Percentiles rank a stretch among this genome's conserved stretches.
These are phyloP conservation scores for Termitomyces heimii DNA, from an alignment of 768 basidiomycete species.

Conservation along the genomic window DNA sequence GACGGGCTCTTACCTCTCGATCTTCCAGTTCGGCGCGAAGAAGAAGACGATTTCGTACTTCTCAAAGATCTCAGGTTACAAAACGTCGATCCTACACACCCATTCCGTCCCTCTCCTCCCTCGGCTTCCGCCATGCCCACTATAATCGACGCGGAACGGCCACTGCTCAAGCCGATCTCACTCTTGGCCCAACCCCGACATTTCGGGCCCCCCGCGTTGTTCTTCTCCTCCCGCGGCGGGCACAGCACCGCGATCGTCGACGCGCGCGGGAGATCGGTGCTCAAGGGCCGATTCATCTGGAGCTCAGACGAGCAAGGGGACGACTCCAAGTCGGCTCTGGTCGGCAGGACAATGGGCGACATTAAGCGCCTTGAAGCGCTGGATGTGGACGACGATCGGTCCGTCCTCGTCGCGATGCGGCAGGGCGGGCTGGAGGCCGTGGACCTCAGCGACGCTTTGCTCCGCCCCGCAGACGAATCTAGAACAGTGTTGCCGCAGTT, in stretches of 20 bases:
- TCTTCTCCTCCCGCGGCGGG: slow-evolving; percentile 85
- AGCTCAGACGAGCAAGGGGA: slow-evolving; percentile 57
- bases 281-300: slow-evolving; percentile 79
- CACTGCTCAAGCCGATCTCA: slow-evolving; percentile 68
- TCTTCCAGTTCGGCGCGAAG: slow-evolving; percentile 74
- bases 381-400: slow-evolving; percentile 66
- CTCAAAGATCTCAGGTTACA: slow-evolving; percentile 74
- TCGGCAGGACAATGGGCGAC: slow-evolving; percentile 68
- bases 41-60: slow-evolving; percentile 60
- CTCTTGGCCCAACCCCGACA: slow-evolving; percentile 72
- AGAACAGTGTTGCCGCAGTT: slow-evolving; percentile 70
- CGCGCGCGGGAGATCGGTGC: slow-evolving; percentile 76
- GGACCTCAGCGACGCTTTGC: slow-evolving; percentile 71
- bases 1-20: slow-evolving; percentile 79
- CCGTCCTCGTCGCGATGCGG: slow-evolving; percentile 80
- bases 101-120: slow-evolving; percentile 53
- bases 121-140: slow-evolving; percentile 18
- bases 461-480: slow-evolving; percentile 77
- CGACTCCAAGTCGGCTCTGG: slow-evolving; percentile 24
- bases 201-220: slow-evolving; percentile 83
- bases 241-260: slow-evolving; percentile 88
- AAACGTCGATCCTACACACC: slow-evolving; percentile 75
- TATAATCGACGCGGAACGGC: slow-evolving; percentile 34
- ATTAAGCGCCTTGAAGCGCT: slow-evolving; percentile 81
- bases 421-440: slow-evolving; percentile 83